Percentiles rank a stretch among this genome's conserved stretches.
These are phyloP conservation scores for Cyberlindnera meyerae DNA, from an alignment of 805 yeast species.

Conservation along the genomic window DNA sequence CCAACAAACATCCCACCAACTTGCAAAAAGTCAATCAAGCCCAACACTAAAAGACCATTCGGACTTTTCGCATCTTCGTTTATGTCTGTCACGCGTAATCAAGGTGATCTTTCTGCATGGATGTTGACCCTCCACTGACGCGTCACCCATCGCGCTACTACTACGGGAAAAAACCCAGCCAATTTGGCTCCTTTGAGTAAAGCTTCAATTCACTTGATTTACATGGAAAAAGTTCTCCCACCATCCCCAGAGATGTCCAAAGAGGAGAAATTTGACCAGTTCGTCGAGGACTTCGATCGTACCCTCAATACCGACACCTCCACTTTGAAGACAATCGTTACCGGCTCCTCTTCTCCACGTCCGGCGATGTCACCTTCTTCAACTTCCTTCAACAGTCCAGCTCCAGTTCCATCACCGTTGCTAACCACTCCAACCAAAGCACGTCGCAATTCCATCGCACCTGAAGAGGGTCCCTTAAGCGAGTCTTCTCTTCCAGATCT, in stretches of 20 bases:
- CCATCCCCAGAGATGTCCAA: slow-evolving; percentile 9
- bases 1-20: too few species aligned
- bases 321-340: slow-evolving; percentile 22
- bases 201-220: too few species aligned
- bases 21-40: too few species aligned
- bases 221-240: too few species aligned
- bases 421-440: slow-evolving; percentile 26
- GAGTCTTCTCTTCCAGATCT: neutral
- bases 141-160: too few species aligned
- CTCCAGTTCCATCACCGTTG: slow-evolving; percentile 14
- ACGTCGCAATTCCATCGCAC: slow-evolving; percentile 19
- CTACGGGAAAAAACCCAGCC: too few species aligned
- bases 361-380: neutral
- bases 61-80: too few species aligned
- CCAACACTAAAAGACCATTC: too few species aligned
- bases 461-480: slow-evolving; percentile 21
- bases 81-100: too few species aligned
- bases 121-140: too few species aligned
- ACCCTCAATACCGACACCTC: slow-evolving; percentile 33
- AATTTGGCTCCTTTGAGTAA: too few species aligned
- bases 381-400: slow-evolving; percentile 1
- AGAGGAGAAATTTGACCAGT: slow-evolving; percentile 31
- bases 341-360: slow-evolving; percentile 4
- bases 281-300: slow-evolving; percentile 32
- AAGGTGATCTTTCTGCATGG: too few species aligned